A percentile compares a stretch with the other conserved stretches of the same genome.
phyloP scores from a whole-genome alignment of 1,139 yeast genomes.

The Protomyces arabidopsidicola region DNA sequence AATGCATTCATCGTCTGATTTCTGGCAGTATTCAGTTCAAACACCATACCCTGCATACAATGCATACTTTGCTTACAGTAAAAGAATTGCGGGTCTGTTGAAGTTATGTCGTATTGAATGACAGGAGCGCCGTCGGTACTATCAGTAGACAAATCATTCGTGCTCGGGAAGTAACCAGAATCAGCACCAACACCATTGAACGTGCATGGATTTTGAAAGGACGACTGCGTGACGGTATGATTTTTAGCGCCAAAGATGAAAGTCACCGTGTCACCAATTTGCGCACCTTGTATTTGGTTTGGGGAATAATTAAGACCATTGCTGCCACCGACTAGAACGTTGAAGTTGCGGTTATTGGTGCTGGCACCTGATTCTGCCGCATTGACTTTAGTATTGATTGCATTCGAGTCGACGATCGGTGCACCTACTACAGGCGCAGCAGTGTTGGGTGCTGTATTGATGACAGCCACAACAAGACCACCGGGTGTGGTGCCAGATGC shows the following conservation, averaged over 20 bases:
- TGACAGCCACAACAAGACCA: slow-evolving; percentile 1
- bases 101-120: background rate
- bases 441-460: background rate
- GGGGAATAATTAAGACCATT: slow-evolving; percentile 8
- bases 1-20: background rate
- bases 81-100: background rate
- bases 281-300: background rate
- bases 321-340: slow-evolving; percentile 12
- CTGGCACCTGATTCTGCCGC: background rate
- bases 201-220: slow-evolving; percentile 3
- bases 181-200: background rate
- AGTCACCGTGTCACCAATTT: background rate
- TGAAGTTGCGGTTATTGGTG: background rate
- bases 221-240: slow-evolving; percentile 13
- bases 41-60: slow-evolving; percentile 13
- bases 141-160: background rate
- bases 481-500: background rate
- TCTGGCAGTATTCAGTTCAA: slow-evolving; percentile 4
- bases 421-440: background rate
- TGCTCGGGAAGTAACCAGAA: slow-evolving; percentile 1
- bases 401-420: background rate
- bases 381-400: background rate
- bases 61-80: slow-evolving; percentile 10
- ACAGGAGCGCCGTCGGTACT: slow-evolving; percentile 3
- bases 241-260: slow-evolving; percentile 6